These are phyloP conservation scores for Pezicula neosporulosa DNA, from an alignment of 2,329 filamentous ascomycete genomes.

Conservation along the genomic window DNA sequence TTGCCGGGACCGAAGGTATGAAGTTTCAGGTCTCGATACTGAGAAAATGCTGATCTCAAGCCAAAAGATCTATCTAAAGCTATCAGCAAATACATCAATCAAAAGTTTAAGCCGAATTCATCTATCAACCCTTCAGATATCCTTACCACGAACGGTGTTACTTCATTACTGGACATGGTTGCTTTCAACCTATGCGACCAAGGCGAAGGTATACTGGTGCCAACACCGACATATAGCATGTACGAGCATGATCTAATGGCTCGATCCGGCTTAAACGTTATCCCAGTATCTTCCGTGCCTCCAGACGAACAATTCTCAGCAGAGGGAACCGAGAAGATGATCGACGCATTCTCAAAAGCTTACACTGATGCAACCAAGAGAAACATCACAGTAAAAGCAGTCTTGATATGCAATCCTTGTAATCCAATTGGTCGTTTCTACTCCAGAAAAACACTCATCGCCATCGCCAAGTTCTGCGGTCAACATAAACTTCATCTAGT, in stretches of 20 bases:
- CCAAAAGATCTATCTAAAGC: background rate
- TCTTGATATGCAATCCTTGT: slow-evolving; percentile 33
- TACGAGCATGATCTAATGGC: slow-evolving; percentile 39
- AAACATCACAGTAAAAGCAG: slow-evolving; percentile 31
- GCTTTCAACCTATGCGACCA: slow-evolving; percentile 36
- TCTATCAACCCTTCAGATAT: background rate
- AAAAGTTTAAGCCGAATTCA: background rate
- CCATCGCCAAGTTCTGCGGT: slow-evolving; percentile 34
- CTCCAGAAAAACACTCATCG: slow-evolving; percentile 16
- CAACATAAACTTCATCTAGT: slow-evolving; percentile 39
- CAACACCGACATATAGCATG: slow-evolving; percentile 40
- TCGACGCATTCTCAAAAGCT: slow-evolving; percentile 32
- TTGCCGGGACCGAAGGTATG: background rate
- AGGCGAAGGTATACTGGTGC: slow-evolving; percentile 41
- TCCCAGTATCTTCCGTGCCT: slow-evolving; percentile 21
- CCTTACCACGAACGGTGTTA: slow-evolving; percentile 31
- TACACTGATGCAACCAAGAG: slow-evolving; percentile 23
- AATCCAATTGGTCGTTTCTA: slow-evolving; percentile 18
- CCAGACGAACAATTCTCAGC: slow-evolving; percentile 16
- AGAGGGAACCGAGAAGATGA: background rate
- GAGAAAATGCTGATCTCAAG: background rate
- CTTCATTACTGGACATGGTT: slow-evolving; percentile 37
- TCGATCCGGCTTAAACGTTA: slow-evolving; percentile 22
- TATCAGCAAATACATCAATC: background rate
- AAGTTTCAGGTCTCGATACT: background rate